Percentiles rank a stretch among this genome's conserved stretches.
phyloP scores from a whole-genome alignment of 352 stramenopile genomes.

The Pythium guiyangense region DNA sequence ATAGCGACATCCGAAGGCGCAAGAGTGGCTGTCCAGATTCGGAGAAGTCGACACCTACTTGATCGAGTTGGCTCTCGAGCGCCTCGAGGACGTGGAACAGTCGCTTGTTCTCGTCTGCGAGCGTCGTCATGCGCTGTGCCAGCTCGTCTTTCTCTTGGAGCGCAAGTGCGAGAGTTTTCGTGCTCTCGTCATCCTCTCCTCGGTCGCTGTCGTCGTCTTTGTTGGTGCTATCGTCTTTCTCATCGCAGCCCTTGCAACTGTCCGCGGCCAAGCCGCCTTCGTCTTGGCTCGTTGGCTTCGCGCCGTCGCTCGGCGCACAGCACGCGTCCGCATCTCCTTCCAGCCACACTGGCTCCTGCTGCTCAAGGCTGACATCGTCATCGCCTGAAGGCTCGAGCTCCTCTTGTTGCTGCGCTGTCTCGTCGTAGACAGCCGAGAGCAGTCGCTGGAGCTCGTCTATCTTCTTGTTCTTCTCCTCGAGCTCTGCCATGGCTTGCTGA shows the following conservation, averaged over 20 bases:
- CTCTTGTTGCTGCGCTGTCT: conserved; percentile 13
- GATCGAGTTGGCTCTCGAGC: conserved; percentile 41
- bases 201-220: conserved; percentile 7
- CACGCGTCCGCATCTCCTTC: not conserved
- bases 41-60: conserved; percentile 34
- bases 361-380: not conserved
- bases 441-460: conserved; percentile 60
- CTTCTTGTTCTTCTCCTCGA: conserved; percentile 63
- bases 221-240: conserved; percentile 15
- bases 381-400: not conserved
- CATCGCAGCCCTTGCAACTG: conserved; percentile 27
- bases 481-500: conserved; percentile 57
- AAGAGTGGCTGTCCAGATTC: conserved; percentile 31
- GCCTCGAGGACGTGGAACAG: conserved; percentile 42
- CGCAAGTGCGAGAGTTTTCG: conserved; percentile 12
- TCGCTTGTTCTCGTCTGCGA: conserved; percentile 47
- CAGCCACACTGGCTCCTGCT: conserved; percentile 6
- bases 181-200: conserved; percentile 23
- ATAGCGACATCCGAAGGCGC: conserved; percentile 16
- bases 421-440: conserved; percentile 33
- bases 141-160: conserved; percentile 22
- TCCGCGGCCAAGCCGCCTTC: not conserved
- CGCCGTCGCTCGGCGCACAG: not conserved
- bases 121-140: conserved; percentile 26
- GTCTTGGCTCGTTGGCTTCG: not conserved